These are phyloP conservation scores for Plasmodium cynomolgi DNA, from an alignment of 169 alveolate genomes.

Conservation along the genomic window DNA sequence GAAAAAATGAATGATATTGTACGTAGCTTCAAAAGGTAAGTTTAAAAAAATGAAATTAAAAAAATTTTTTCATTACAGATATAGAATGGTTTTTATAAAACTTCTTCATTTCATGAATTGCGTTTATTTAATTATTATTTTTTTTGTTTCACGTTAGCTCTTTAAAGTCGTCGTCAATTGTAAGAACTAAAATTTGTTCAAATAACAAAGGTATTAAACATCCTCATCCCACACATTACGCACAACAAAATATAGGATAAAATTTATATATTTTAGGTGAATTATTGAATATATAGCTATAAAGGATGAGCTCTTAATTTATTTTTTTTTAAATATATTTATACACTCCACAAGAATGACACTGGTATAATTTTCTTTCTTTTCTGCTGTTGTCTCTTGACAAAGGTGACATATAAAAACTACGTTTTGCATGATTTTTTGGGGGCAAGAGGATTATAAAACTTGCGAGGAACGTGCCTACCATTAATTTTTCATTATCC, in stretches of 20 bases:
- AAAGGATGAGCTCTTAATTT: not conserved
- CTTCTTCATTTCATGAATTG: not conserved
- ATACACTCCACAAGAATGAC: not conserved
- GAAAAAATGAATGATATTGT: slow-evolving; percentile 1
- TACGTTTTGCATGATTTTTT: not conserved
- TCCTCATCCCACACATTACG: not conserved
- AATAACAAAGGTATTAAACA: not conserved
- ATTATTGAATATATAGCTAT: not conserved
- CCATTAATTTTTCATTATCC: not conserved
- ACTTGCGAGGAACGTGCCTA: not conserved
- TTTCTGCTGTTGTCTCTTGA: not conserved
- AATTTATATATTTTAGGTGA: not conserved
- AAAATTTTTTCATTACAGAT: not conserved
- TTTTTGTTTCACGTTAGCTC: not conserved
- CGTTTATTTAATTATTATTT: not conserved
- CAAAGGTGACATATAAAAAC: not conserved
- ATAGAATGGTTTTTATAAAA: not conserved
- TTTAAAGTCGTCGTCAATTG: not conserved
- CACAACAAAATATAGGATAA: not conserved
- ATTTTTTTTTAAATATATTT: not conserved
- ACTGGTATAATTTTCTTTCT: not conserved
- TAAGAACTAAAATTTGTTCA: not conserved
- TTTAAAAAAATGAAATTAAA: not conserved
- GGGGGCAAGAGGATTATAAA: not conserved
- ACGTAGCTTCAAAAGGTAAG: not conserved